phyloP scores from a whole-genome alignment of 768 basidiomycete species.

The Russula sp. region DNA sequence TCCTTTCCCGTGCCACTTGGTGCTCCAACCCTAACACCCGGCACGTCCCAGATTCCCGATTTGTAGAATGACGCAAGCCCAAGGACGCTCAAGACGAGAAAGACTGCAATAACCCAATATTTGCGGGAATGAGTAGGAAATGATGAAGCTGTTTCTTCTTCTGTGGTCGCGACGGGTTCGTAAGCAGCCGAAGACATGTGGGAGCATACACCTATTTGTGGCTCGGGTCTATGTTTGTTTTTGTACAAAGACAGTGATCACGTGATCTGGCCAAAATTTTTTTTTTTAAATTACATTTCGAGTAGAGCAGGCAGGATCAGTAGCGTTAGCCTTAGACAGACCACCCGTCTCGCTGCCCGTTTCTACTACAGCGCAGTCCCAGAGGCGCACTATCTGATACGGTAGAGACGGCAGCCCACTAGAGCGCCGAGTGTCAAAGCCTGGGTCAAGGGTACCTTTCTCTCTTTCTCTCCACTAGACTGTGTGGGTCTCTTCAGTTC shows the following conservation, averaged over 20 bases:
- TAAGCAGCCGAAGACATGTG: conserved; percentile 11
- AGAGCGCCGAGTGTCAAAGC: conserved; percentile 6
- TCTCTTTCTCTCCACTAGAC: conserved; percentile 6
- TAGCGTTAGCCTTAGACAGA: background rate
- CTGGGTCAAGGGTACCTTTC: conserved; percentile 12
- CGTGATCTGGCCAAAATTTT: background rate
- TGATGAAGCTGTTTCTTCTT: background rate
- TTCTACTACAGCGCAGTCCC: background rate
- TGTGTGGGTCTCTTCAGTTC: background rate
- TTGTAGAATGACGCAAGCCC: conserved; percentile 15
- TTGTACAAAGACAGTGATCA: too few species aligned
- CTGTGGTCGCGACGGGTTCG: conserved; percentile 15
- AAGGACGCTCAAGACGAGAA: conserved; percentile 6
- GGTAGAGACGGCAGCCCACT: conserved; percentile 10
- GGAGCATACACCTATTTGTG: too few species aligned
- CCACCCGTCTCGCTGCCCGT: background rate
- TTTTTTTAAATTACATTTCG: background rate
- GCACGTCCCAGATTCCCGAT: conserved; percentile 16
- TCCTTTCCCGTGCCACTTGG: conserved; percentile 10
- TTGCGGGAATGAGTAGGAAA: background rate
- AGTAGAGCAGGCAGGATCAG: background rate
- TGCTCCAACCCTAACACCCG: background rate
- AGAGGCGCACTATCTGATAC: background rate
- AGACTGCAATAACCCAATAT: conserved; percentile 2
- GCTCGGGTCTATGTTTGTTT: too few species aligned